Conservation (phyloP, 192 early-diverging fungal species). For the Coemansia sp. region DNA sequence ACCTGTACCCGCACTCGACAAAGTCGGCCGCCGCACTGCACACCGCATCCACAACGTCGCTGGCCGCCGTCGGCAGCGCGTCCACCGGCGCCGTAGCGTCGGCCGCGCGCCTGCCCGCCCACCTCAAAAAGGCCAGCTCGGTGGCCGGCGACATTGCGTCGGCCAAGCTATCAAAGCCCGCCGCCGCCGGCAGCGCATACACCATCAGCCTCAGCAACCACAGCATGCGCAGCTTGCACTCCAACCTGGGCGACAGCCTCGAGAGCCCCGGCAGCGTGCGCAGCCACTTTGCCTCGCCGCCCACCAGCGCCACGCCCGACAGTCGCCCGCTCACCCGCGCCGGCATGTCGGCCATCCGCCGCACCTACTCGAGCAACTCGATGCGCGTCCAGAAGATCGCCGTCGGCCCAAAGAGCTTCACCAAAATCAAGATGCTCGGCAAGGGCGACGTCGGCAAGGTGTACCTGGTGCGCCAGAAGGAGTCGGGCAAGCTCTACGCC, state of each 20-base stretch:
- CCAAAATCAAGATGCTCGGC: slow-evolving; percentile 85
- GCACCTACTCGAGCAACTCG: slow-evolving; percentile 78
- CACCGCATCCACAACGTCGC: slow-evolving; percentile 6
- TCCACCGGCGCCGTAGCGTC: slow-evolving; percentile 14
- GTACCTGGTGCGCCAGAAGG: slow-evolving; percentile 87
- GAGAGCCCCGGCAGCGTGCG: slow-evolving; percentile 49
- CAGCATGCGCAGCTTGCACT: slow-evolving; percentile 36
- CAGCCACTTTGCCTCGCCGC: slow-evolving; percentile 30
- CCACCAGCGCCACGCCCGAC: slow-evolving; percentile 8
- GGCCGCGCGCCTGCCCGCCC: slow-evolving; percentile 19
- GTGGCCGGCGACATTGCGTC: slow-evolving; percentile 30
- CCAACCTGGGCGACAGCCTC: slow-evolving; percentile 34
- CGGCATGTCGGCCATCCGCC: slow-evolving; percentile 56
- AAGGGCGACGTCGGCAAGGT: slow-evolving; percentile 98
- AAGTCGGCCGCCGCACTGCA: slow-evolving; percentile 11
- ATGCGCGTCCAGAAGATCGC: slow-evolving; percentile 77
- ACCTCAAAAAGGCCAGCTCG: slow-evolving; percentile 47
- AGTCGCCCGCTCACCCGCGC: slow-evolving; percentile 44
- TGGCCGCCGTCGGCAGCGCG: not conserved
- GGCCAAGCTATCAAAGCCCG: slow-evolving; percentile 20
- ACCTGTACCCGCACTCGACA: slow-evolving; percentile 16
- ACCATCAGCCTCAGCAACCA: slow-evolving; percentile 52
- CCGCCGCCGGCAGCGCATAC: slow-evolving; percentile 16
- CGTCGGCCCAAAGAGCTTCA: slow-evolving; percentile 84
- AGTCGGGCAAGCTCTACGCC: slow-evolving; percentile 77